Base-by-base conservation (phyloP, 257 asterid genomes). In the Solanum gandarillasii region DNA sequence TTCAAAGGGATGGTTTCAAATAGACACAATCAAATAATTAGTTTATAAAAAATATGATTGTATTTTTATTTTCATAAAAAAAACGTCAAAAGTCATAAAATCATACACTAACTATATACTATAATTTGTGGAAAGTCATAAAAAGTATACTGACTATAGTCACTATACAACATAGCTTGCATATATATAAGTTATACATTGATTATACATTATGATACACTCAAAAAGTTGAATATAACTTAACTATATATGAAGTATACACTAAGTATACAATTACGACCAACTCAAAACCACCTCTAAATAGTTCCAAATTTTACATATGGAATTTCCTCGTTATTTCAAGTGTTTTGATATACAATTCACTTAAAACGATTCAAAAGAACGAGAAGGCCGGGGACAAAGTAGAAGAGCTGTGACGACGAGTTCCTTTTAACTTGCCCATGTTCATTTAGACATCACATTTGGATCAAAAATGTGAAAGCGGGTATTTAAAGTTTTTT, bases 231-330 rank as follows among this genome's bases (percentile, higher is more conserved):
- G 1, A 52, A 18, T 52, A 52, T 16, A 16, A 52, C 62, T 16
- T 7, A 52, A 52, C 1, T 52, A 52, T 52, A 6, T 52, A 52
- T 52, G 9, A 6, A 6, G 9, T 48, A 48, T 16, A 16, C 0
- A 5, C 3, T 52, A 0, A 52, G 9, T 52, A 18, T 52, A 52
- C 9, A 0, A 52, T 52, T 52, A 52, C 0, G 23, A 0, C 0
- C 9, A 52, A 52, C 23, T 52, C 9, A 52, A 52, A 52, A 52
- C 16, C 4, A 52, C 23, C 60, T 5, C 60, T 52, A 48, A 48
- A 14, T 48, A 48, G 7, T 48, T 48, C 0, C 21, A 48, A 14
- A 14, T 48, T 48, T 48, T 14, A 14, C 20, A 48, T 48, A 48
- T 48, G 7, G 0, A 48, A 13, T 5, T 48, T 1, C 1, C 7